Conservation (phyloP, 148 eudicot species). For the Amaranthus cruentus region DNA sequence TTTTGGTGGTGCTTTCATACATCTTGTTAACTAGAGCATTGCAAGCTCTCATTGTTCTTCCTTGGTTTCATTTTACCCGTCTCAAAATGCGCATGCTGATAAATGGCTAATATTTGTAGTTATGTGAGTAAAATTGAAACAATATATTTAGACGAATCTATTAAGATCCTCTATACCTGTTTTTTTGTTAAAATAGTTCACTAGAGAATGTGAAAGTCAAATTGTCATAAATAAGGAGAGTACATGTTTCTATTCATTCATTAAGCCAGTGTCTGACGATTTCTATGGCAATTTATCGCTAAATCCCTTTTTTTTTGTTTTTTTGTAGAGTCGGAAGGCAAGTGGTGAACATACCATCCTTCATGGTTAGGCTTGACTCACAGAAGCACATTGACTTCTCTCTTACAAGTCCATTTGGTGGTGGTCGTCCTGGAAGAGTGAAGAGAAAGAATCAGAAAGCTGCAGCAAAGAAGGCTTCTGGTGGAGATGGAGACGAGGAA, state of each 20-base stretch:
- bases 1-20: no score
- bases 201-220: no score
- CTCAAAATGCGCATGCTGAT: no score
- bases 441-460: conserved; percentile 52
- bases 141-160: no score
- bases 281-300: background rate
- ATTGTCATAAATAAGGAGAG: no score
- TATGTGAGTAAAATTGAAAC: no score
- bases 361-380: conserved; percentile 59
- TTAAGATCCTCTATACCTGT: no score
- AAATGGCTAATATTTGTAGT: no score
- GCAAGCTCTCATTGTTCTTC: background rate
- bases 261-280: no score
- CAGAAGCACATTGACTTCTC: conserved; percentile 56
- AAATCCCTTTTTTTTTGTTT: background rate
- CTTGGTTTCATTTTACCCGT: background rate
- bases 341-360: conserved; percentile 49
- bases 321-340: conserved; percentile 45
- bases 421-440: conserved; percentile 55
- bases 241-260: no score
- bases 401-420: conserved; percentile 50
- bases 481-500: conserved; percentile 52
- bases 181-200: no score
- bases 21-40: no score
- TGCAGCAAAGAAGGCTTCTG: conserved; percentile 54